A percentile compares a stretch with the other conserved stretches of the same genome.
Conservation (phyloP, 108 stramenopile species). For the Cylindrotheca closterium region DNA sequence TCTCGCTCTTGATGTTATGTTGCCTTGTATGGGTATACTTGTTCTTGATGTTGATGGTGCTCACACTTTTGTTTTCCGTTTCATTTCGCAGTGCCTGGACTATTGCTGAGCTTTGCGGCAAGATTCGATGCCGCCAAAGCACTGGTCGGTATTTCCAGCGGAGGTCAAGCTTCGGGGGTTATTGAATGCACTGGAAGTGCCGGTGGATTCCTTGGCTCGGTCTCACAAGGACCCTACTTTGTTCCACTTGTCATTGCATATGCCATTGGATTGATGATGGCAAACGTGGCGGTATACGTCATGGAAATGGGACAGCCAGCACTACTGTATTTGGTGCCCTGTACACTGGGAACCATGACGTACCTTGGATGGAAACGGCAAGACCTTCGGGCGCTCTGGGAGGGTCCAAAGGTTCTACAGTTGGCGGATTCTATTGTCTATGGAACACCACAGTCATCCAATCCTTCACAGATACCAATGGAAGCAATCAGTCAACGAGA, state of each 20-base stretch:
- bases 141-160: slow-evolving; percentile 26
- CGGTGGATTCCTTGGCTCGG: background rate
- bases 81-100: slow-evolving; percentile 71
- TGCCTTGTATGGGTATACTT: background rate
- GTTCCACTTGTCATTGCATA: slow-evolving; percentile 76
- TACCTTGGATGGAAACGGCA: slow-evolving; percentile 55
- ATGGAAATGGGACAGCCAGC: slow-evolving; percentile 91
- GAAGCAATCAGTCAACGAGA: too few species aligned
- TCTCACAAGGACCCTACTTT: slow-evolving; percentile 61
- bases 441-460: too few species aligned
- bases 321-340: slow-evolving; percentile 89
- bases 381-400: slow-evolving; percentile 73
- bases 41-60: background rate
- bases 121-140: slow-evolving; percentile 74
- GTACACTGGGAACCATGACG: slow-evolving; percentile 79
- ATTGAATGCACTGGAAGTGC: background rate
- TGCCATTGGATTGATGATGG: slow-evolving; percentile 84
- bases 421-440: slow-evolving; percentile 49
- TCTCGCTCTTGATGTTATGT: background rate
- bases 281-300: slow-evolving; percentile 85
- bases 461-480: too few species aligned
- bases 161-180: background rate
- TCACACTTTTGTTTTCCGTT: background rate
- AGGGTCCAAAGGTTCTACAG: slow-evolving; percentile 63
- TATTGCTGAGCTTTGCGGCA: slow-evolving; percentile 75